Base-by-base conservation (phyloP, 1,139 yeast species). In the Candida sanyaensis region DNA sequence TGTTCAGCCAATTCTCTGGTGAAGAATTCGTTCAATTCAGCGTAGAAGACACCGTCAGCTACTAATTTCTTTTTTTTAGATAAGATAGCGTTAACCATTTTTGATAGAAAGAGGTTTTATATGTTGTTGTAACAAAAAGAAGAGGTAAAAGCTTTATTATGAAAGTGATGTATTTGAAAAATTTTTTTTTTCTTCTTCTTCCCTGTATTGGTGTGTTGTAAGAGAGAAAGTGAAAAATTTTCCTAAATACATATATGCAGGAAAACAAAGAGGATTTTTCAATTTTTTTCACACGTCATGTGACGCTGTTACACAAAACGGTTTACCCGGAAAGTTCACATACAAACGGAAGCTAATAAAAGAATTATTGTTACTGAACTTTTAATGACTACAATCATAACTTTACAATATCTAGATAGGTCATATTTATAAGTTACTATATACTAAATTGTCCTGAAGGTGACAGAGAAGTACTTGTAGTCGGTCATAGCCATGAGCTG, bases 31-130 rank as follows among this genome's bases (percentile, higher is more conserved):
- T 93, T 93, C 75, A 93, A 84, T 83, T 93, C 99, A 80, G 99
- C 99, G 96, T 87, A 93, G 86, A 93, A 90, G 72, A 93, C 99
- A 89, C 99, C 99, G 84, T 93, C 99, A 79, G 97, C 97, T 78
- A 92, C 97, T 69, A 86, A 81, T 86, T 86, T 86, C 85, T 91
- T 86, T 76, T 84, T 85, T 80, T 86, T 86, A 72, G 92, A 86
- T 72, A 86, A 83, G 73, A 83, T 79, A 70, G 83, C 80, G 67
- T 69, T 61, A 62, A 66, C 72, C 73, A 68, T 68, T 62, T 55
- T 64, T 49, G 23, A 30, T 41, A n/a, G 38, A 42, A 31, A 31
- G 29, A 32, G 37, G 41, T 42, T 27, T 13, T 24, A 34, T 36
- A 36, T 37, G 29, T 37, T 23, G 21, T 36, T 36, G 9, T 9